Evolutionary conservation across 2,329 filamentous ascomycete species (phyloP).

Genomic region (Monilinia aucupariae): DNA sequence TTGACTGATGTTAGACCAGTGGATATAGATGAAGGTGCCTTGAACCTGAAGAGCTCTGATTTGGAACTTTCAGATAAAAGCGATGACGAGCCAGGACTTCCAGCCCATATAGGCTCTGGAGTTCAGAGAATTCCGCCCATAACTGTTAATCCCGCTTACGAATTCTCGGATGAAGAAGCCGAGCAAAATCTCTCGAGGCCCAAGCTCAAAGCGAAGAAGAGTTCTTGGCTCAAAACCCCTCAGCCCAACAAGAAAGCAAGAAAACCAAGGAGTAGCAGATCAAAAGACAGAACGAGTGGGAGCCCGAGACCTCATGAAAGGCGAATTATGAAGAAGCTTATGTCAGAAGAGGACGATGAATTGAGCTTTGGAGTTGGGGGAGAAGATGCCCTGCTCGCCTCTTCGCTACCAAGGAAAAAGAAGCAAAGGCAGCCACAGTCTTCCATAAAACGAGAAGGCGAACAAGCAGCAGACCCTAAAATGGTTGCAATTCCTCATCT

Average conservation of each 20-base stretch:
- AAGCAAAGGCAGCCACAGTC: background rate
- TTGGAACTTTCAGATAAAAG: background rate
- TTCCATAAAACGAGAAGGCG: background rate
- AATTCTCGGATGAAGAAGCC: conserved; percentile 16
- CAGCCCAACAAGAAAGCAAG: background rate
- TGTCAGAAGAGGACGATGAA: conserved; percentile 30
- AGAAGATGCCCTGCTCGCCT: conserved; percentile 27
- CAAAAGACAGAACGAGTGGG: background rate
- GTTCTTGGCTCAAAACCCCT: background rate
- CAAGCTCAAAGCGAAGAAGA: background rate
- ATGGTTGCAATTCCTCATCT: background rate
- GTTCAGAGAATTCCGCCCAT: conserved; percentile 2
- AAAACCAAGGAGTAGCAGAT: background rate
- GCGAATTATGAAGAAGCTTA: background rate
- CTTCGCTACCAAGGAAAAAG: conserved; percentile 18
- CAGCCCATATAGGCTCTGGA: background rate
- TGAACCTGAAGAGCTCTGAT: background rate
- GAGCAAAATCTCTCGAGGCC: background rate
- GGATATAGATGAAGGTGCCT: background rate
- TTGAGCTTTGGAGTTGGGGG: conserved; percentile 24
- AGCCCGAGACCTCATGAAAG: conserved; percentile 13
- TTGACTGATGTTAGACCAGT: conserved; percentile 11
- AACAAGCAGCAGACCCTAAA: background rate
- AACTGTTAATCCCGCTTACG: background rate
- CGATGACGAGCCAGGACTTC: conserved; percentile 6